Evolutionary conservation across 495 filamentous ascomycete genomes (phyloP), one percentile per base, ranked within the genome.

Genomic region (Xylaria flabelliformis): DNA sequence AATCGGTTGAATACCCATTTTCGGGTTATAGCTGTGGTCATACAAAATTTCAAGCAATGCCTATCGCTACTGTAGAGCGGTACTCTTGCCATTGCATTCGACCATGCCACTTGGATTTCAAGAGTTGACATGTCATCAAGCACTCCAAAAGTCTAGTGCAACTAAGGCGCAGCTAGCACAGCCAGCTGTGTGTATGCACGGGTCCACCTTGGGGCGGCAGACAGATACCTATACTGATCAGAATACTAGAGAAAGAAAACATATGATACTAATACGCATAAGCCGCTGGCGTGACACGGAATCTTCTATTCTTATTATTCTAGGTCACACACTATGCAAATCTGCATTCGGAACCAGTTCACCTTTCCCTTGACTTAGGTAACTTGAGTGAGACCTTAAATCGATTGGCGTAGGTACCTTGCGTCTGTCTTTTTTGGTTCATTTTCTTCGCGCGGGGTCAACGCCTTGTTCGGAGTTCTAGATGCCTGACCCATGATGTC

Each of bases 81-180:
- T 55, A 55, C 10, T 55, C 21, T 55, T 32, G 24, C 26, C 26
- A 32, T 32, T 32, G 26, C 53, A 15, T 55, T 29, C 24, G 24
- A 29, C 12, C 5, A 29, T 55, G 24, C 24, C 51, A 15, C 10
- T 24, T 55, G 51, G 12, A 55, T 29, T 29, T 55, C 51, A 55
- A 55, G 6, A 56, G 8, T 56, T 2, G 53, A 61, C 58, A 21
- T 19, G 15, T 61, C 58, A 13, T 32, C 19, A 34, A 61, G 39
- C n/a, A 19, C 58, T 9, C 15, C 8, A 24, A 51, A 2, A 51
- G 19, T 59, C 7, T 36, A 63, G 13, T 63, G 59, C 15, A 10
- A 48, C 24, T 26, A 24, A 26, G 44, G 44, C 63, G 44, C 63
- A 64, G 62, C 24, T 44, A 64, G 62, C 24, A 21, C 44, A 65